Conservation (phyloP, 192 early-diverging fungal species). For the Dispira parvispora region DNA sequence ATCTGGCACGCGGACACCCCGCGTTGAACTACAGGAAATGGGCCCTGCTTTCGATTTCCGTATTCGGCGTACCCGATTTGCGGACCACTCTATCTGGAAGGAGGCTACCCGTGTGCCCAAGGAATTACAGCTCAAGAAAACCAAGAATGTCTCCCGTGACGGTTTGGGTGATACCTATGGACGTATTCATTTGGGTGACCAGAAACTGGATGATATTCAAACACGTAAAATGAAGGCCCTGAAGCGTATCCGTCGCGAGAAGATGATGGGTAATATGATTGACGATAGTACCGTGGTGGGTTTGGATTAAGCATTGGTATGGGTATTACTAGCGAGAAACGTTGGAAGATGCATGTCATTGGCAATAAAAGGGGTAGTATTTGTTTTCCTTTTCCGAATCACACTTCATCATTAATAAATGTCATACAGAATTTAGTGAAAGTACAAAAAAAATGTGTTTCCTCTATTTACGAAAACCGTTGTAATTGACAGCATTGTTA, state of each 20-base stretch:
- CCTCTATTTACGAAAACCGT: too few species aligned
- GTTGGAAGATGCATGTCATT: too few species aligned
- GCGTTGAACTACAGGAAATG: slow-evolving; percentile 88
- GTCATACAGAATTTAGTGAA: too few species aligned
- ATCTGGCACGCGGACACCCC: slow-evolving; percentile 64
- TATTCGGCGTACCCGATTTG: slow-evolving; percentile 51
- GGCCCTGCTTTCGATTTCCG: slow-evolving; percentile 75
- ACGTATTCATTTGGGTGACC: slow-evolving; percentile 79
- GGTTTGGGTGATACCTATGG: slow-evolving; percentile 87
- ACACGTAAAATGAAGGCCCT: slow-evolving; percentile 98
- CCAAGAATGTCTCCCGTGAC: slow-evolving; percentile 82
- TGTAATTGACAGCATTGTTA: too few species aligned
- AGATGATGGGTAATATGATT: slow-evolving; percentile 16
- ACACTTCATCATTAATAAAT: too few species aligned
- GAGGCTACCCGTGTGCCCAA: slow-evolving; percentile 67
- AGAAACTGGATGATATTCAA: slow-evolving; percentile 84
- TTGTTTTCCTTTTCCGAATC: too few species aligned
- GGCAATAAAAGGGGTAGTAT: too few species aligned
- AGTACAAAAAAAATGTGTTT: too few species aligned
- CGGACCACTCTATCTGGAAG: slow-evolving; percentile 71
- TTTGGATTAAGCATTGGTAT: too few species aligned
- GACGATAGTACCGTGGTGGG: too few species aligned
- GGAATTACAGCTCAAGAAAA: slow-evolving; percentile 68
- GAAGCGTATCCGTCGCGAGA: slow-evolving; percentile 27
- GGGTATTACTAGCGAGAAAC: too few species aligned